Evolutionary conservation across 805 yeast genomes (phyloP).

Genomic region (Metschnikowia kunwiensis): DNA sequence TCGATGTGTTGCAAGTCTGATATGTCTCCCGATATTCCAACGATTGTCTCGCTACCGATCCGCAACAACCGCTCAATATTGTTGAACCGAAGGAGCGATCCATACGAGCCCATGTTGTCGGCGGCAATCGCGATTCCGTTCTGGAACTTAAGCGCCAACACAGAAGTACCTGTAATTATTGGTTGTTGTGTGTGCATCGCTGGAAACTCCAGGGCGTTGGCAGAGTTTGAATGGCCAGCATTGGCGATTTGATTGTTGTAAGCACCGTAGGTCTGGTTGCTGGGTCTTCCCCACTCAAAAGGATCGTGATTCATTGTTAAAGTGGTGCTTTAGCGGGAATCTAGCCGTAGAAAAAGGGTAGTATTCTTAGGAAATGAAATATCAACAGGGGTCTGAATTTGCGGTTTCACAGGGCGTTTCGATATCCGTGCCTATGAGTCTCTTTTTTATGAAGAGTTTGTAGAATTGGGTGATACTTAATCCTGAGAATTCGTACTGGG

Average conservation of each 20-base stretch:
- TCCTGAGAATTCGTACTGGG: no score
- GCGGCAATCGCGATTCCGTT: conserved; percentile 94
- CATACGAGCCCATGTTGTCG: conserved; percentile 88
- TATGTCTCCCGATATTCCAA: conserved; percentile 92
- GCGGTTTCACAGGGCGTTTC: no score
- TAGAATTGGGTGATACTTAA: no score
- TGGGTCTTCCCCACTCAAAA: conserved; percentile 92
- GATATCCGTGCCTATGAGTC: no score
- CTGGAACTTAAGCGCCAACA: conserved; percentile 82
- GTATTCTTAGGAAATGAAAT: no score
- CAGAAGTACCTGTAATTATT: conserved; percentile 94
- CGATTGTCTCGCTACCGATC: conserved; percentile 83
- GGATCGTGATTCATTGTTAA: conserved; percentile 94
- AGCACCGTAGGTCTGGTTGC: conserved; percentile 73
- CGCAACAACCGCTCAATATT: conserved; percentile 80
- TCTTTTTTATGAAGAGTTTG: no score
- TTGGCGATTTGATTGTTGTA: conserved; percentile 74
- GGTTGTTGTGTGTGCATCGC: conserved; percentile 89
- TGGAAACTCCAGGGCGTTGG: conserved; percentile 47
- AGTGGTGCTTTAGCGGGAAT: background rate
- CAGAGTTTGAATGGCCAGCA: conserved; percentile 32
- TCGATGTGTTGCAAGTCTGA: conserved; percentile 88
- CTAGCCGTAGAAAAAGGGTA: no score
- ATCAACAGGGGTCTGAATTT: no score
- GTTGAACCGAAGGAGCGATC: conserved; percentile 83